phyloP scores from a whole-genome alignment of 2,329 filamentous ascomycete genomes.

The Truncatella angustata region DNA sequence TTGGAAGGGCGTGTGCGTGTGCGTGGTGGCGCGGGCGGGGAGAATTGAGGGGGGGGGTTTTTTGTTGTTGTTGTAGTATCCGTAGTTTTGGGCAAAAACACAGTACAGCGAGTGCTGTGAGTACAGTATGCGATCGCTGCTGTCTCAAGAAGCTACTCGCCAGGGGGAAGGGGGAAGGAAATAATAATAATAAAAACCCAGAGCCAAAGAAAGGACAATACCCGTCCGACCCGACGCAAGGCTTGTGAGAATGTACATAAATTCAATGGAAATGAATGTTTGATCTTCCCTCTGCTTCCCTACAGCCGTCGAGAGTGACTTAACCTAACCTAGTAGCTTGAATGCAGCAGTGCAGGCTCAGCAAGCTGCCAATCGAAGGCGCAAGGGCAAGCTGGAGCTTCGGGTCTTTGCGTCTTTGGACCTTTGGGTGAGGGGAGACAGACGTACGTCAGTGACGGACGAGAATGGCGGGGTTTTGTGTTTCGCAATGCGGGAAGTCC shows the following conservation, averaged over 20 bases:
- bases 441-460: slow-evolving; percentile 11
- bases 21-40: neutral
- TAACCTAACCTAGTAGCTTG: neutral
- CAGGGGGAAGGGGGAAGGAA: no score
- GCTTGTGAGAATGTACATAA: no score
- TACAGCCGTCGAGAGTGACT: neutral
- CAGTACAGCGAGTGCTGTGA: neutral
- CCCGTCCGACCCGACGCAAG: no score
- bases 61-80: neutral
- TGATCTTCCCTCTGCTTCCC: neutral
- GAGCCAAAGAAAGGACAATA: no score
- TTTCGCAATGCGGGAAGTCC: slow-evolving; percentile 7
- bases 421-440: neutral
- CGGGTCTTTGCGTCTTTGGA: no score
- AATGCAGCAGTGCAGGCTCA: neutral
- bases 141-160: neutral
- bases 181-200: no score
- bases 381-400: neutral
- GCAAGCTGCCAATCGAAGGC: neutral
- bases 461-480: slow-evolving; percentile 11
- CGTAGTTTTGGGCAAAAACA: neutral
- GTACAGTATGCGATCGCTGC: neutral
- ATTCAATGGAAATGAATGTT: neutral
- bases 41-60: neutral
- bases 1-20: neutral